Conservation (phyloP, 345 rosid genomes). For the Euphorbia pulcherrima region DNA sequence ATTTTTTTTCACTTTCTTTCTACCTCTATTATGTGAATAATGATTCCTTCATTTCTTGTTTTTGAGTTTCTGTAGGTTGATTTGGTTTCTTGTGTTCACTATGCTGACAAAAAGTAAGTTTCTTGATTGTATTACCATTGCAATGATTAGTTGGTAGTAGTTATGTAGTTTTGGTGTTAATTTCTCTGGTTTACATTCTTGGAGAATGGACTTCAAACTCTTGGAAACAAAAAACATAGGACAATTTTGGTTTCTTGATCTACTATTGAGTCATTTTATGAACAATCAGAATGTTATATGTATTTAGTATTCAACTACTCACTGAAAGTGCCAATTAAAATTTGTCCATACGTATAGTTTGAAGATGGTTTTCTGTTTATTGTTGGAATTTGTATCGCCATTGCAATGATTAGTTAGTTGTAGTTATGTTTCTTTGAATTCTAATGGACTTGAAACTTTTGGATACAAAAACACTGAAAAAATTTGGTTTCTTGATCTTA, state of each 20-base stretch:
- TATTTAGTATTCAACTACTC: no score
- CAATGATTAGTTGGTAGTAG: background rate
- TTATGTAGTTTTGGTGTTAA: background rate
- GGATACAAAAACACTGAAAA: no score
- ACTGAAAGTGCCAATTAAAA: background rate
- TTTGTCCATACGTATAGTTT: background rate
- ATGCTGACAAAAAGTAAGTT: constrained; percentile 83
- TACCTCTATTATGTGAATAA: background rate
- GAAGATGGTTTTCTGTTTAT: background rate
- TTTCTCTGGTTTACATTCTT: background rate
- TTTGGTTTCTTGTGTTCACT: constrained; percentile 90
- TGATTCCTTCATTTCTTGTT: background rate
- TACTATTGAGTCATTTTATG: no score
- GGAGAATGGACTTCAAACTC: background rate
- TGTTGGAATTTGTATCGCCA: background rate
- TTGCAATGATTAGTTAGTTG: no score
- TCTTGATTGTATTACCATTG: background rate
- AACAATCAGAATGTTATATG: no score
- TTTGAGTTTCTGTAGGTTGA: constrained; percentile 58
- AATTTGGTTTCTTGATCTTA: no score
- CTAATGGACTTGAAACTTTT: no score
- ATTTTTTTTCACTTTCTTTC: background rate
- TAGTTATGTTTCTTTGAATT: no score
- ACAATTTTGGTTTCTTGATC: no score
- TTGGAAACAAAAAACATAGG: background rate